phyloP scores from a whole-genome alignment of 202 grass and related monocot genomes.

The Schoenoplectus triqueter region DNA sequence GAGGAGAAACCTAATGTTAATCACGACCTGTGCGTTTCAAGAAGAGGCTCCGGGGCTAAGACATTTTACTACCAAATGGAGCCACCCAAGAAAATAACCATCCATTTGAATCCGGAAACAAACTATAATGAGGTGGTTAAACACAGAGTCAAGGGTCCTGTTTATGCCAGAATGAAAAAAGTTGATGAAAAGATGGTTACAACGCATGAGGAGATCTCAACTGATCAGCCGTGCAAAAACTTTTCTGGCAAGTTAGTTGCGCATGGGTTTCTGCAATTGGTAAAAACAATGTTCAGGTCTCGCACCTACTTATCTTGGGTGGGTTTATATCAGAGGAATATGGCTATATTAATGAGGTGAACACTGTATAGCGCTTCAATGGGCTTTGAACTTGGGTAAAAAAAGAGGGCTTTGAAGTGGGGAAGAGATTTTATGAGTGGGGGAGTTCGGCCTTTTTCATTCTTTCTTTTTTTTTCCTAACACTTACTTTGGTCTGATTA shows the following conservation, averaged over 20 bases:
- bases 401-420: no score
- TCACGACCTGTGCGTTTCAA: constrained; percentile 63
- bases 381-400: constrained; percentile 17
- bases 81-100: constrained; percentile 65
- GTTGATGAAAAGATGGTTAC: neutral
- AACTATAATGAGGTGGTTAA: constrained; percentile 37
- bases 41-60: constrained; percentile 48
- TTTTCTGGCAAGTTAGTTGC: constrained; percentile 14
- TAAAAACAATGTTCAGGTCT: constrained; percentile 30
- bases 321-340: constrained; percentile 39
- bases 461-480: neutral
- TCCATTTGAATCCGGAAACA: constrained; percentile 65
- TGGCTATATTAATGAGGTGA: constrained; percentile 41
- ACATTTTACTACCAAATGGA: constrained; percentile 75
- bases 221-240: neutral
- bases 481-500: neutral
- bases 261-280: constrained; percentile 23
- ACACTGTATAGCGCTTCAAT: constrained; percentile 1
- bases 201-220: neutral
- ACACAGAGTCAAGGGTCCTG: constrained; percentile 10
- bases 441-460: neutral
- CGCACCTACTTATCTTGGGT: constrained; percentile 40
- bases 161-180: constrained; percentile 9
- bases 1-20: constrained; percentile 74
- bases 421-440: neutral